Conservation (phyloP, 2,329 filamentous ascomycete species). For the Cladosporium velox region DNA sequence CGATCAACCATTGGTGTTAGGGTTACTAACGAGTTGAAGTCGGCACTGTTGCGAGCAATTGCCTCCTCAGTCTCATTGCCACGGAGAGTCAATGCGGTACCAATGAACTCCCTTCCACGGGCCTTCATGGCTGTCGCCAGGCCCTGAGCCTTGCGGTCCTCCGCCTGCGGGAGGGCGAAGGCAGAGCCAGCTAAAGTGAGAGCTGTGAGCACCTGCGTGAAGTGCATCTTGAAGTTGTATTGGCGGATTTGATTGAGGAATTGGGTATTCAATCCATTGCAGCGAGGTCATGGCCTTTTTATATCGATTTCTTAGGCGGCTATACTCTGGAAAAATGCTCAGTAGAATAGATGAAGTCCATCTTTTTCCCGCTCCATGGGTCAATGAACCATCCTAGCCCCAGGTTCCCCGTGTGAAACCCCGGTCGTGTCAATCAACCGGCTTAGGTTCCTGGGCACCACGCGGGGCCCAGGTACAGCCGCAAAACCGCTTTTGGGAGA, state of each 20-base stretch:
- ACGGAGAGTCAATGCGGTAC: constrained; percentile 40
- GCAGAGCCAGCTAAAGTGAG: constrained; percentile 16
- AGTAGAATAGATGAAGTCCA: constrained; percentile 10
- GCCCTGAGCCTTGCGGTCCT: constrained; percentile 14
- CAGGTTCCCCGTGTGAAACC: constrained; percentile 16
- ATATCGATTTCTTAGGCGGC: constrained; percentile 6
- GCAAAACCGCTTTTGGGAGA: constrained; percentile 6
- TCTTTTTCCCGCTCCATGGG: constrained; percentile 16
- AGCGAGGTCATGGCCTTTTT: not conserved
- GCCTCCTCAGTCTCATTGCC: constrained; percentile 30
- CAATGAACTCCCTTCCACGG: constrained; percentile 38
- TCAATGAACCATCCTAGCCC: constrained; percentile 10
- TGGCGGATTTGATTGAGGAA: not conserved
- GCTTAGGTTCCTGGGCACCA: constrained; percentile 19
- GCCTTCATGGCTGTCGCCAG: constrained; percentile 24
- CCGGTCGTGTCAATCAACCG: constrained; percentile 14
- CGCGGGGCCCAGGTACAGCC: constrained; percentile 14
- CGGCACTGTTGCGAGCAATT: constrained; percentile 29
- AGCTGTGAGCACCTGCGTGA: constrained; percentile 13
- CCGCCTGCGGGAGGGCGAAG: not conserved
- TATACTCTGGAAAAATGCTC: constrained; percentile 19
- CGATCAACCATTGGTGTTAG: constrained; percentile 24
- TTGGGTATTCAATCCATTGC: not conserved
- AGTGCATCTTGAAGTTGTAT: constrained; percentile 14
- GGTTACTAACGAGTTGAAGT: constrained; percentile 24